Evolutionary conservation across 495 filamentous ascomycete genomes (phyloP), one percentile per base, ranked within the genome.

Genomic region (Extremus antarcticus): DNA sequence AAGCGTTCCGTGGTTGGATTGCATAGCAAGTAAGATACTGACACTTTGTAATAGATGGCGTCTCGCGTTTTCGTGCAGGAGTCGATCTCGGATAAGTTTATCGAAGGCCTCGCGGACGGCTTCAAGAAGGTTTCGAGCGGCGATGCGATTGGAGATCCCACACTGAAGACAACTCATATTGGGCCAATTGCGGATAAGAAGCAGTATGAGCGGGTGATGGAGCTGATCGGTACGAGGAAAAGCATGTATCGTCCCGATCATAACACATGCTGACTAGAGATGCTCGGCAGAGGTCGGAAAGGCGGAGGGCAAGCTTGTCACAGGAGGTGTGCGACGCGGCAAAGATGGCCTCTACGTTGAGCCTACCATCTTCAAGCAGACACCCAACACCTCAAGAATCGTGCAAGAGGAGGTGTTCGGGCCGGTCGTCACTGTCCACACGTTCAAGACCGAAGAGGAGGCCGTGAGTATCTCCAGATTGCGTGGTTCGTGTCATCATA

Each of bases 391-490:
- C 24, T 25, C 55, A 13, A 32, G 47, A 4, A 58, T 59, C 9
- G 47, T 35, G 15, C 20, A 46, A 13, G 60, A 66, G 43, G 64
- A 66, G 51, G 60, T 66, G 32, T 66, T 66, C 45, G 64, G 64
- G 20, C 64, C 64, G 13, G 59, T 66, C 13, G 52, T 61, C 43
- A 45, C 51, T 22, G 52, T 69, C 15, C 54, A 47, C 11, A 58
- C 58, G 11, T 69, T 70, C 55, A 58, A 77, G 53, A 74, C 71
- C 1, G 75, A 78, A 41, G 73, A 76, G 22, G 76, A 79, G 59
- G 72, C 70, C 1, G 29, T 35, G 13, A 35, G 29, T 7, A 35
- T 13, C 13, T 35, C 29, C 7, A 35, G 29, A 35, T 35, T 35
- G 7, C 29, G 13, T 7, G 29, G 4, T 4, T 35, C 7, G 7